Base-by-base conservation (phyloP, 495 filamentous ascomycete species). In the Trichocladium antarcticum region DNA sequence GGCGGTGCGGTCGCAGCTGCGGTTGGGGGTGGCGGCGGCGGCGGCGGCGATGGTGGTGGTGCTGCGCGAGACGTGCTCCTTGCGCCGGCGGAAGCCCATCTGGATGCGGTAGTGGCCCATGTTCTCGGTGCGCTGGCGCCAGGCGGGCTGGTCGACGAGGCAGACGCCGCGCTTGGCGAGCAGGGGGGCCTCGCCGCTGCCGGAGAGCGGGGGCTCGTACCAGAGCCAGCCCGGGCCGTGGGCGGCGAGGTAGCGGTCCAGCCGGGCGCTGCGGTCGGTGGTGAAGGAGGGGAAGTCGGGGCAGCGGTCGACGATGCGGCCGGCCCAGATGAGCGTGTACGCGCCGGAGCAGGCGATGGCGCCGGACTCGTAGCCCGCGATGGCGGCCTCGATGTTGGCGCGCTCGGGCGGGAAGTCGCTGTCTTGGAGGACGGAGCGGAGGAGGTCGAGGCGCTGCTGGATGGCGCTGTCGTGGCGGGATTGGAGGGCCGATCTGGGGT, bases 141-240 rank as follows among this genome's bases (percentile, higher is more conserved):
- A 50, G 28, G 3, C 7, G 27, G 21, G 22, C 9, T 36, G 40
- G 55, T 59, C 58, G 3, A 53, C 46, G 11, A 62, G 57, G 37
- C 65, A 63, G 29, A 59, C 3, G 37, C 56, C 61, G 42, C 62
- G 66, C 40, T 61, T 68, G 27, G 59, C 63, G 8, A 57, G 17
- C 15, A 47, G 47, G 11, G 42, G 27, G 8, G 27, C 51, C 9
- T 43, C 50, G 3, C 37, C 27, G 37, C 56, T 28, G 14, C 14
- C 35, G 21, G 51, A 41, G 11, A 76, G 58, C 0, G 73, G 72
- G 1, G 69, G 67, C 49, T 76, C 73, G 35, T 69, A 69, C 71
- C 71, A 76, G 27, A 76, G 58, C 71, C 72, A 74, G 16, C 70
- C 70, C 12, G 61, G 57, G 19, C 72, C 72, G 49, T 71, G 50